Percentiles rank a stretch among this genome's conserved stretches.
Conservation (phyloP, 1,284 basidiomycete genomes). For the Golubevia sp. region DNA sequence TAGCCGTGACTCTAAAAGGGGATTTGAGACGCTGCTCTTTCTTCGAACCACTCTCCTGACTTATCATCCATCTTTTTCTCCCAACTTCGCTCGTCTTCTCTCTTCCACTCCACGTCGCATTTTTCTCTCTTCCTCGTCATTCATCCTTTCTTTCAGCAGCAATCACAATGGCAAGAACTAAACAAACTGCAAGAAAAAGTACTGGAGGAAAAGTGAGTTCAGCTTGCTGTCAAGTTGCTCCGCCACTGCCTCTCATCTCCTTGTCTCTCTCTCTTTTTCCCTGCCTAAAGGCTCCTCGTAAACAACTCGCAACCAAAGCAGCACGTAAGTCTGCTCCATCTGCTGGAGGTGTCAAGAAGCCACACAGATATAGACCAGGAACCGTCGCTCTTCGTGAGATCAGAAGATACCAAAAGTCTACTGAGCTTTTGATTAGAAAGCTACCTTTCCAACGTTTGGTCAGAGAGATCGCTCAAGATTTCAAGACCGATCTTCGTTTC, state of each 20-base stretch:
- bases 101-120: slow-evolving; percentile 1
- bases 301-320: slow-evolving; percentile 84
- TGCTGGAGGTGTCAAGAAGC: slow-evolving; percentile 72
- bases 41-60: no score
- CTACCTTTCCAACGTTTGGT: slow-evolving; percentile 90
- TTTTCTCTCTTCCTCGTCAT: not conserved
- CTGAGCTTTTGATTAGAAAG: slow-evolving; percentile 82
- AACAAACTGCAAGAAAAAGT: slow-evolving; percentile 83
- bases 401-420: slow-evolving; percentile 88
- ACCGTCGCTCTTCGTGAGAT: slow-evolving; percentile 83
- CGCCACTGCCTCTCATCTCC: not conserved
- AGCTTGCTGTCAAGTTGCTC: no score
- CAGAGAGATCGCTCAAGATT: slow-evolving; percentile 48
- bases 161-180: slow-evolving; percentile 43
- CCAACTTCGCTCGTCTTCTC: no score
- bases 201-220: slow-evolving; percentile 70
- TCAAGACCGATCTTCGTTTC: slow-evolving; percentile 49
- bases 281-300: slow-evolving; percentile 77
- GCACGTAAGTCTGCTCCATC: slow-evolving; percentile 68
- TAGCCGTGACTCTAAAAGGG: no score
- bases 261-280: not conserved
- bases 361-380: slow-evolving; percentile 35
- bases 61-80: no score
- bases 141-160: not conserved
- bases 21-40: no score